Conservation (phyloP, 192 early-diverging fungal species). For the Dispira simplex region DNA sequence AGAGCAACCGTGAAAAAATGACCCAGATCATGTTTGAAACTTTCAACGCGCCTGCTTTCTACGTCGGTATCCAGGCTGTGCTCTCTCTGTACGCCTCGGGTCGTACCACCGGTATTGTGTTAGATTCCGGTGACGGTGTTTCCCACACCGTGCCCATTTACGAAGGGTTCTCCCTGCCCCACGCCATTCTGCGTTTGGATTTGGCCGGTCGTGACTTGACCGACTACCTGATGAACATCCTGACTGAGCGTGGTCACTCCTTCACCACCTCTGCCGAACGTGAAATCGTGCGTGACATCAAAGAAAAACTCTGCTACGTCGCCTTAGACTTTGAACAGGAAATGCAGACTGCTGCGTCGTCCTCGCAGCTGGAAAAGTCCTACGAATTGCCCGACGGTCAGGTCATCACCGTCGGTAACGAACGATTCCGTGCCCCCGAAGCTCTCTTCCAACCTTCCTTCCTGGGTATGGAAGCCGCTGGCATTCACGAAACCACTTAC, state of each 20-base stretch:
- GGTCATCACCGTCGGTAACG: constrained; percentile 95
- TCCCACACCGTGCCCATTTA: constrained; percentile 96
- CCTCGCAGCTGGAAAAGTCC: constrained; percentile 88
- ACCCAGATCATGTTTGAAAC: constrained; percentile 99
- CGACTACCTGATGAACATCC: constrained; percentile 82
- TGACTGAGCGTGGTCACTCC: constrained; percentile 91
- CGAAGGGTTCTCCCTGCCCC: constrained; percentile 90
- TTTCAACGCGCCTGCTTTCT: constrained; percentile 94
- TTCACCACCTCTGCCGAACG: constrained; percentile 91
- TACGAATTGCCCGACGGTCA: constrained; percentile 98
- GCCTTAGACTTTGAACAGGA: constrained; percentile 97
- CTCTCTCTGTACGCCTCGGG: constrained; percentile 93
- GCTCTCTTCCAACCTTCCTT: constrained; percentile 94
- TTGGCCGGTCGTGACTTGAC: constrained; percentile 96
- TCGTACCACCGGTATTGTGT: constrained; percentile 95
- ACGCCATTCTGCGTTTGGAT: constrained; percentile 94
- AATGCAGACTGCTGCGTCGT: constrained; percentile 85
- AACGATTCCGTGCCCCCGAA: constrained; percentile 96
- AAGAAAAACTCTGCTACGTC: constrained; percentile 99
- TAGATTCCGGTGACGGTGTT: constrained; percentile 98
- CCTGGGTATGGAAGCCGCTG: constrained; percentile 65
- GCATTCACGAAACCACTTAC: not conserved
- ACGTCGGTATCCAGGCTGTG: constrained; percentile 94
- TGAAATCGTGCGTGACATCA: constrained; percentile 98
- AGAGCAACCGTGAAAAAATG: constrained; percentile 99